These are phyloP conservation scores for Podospora pseudoanserina DNA, from an alignment of 495 filamentous ascomycete species.

Conservation along the genomic window DNA sequence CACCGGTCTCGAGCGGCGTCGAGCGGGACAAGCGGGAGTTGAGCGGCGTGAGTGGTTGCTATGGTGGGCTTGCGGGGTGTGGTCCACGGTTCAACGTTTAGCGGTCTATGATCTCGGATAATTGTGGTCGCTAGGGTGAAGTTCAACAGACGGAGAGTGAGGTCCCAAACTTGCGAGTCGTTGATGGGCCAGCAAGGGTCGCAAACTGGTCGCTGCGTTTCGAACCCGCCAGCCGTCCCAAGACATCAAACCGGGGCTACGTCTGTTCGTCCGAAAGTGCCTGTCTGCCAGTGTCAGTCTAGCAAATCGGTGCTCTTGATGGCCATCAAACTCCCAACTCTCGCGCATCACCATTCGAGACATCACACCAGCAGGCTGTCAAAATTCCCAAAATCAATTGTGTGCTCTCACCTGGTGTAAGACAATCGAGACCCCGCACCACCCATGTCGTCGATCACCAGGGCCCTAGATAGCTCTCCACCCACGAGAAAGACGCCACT, in stretches of 20 bases:
- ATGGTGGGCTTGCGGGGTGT: not conserved
- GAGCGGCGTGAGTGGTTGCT: constrained; percentile 12
- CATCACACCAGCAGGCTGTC: not conserved
- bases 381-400: not conserved
- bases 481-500: not conserved
- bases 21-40: constrained; percentile 12
- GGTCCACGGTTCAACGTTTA: not conserved
- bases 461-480: not conserved
- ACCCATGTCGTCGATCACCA: not conserved
- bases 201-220: not conserved
- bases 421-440: not conserved
- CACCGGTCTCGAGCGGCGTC: constrained; percentile 14
- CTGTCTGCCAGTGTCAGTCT: not conserved
- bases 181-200: not conserved
- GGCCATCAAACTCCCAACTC: not conserved
- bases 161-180: not conserved
- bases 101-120: constrained; percentile 14
- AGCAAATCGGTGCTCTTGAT: not conserved
- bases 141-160: not conserved
- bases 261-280: not conserved
- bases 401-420: not conserved
- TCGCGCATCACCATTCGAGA: no score
- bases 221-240: not conserved
- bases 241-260: not conserved
- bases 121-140: constrained; percentile 11